These are phyloP conservation scores for Mucor piriformis DNA, from an alignment of 371 early-diverging fungal species.

Conservation along the genomic window DNA sequence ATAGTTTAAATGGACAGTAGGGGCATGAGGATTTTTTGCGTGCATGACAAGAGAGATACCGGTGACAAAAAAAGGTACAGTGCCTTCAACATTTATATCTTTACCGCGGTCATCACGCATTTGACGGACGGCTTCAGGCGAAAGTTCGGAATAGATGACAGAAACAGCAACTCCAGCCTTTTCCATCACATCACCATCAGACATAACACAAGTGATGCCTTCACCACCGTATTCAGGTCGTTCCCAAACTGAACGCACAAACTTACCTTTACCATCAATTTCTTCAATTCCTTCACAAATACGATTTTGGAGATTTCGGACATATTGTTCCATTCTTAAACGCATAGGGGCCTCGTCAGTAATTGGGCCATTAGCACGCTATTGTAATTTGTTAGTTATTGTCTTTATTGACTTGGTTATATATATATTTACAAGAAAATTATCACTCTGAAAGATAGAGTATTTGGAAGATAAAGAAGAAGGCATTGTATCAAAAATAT, in stretches of 20 bases:
- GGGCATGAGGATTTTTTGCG: slow-evolving; percentile 93
- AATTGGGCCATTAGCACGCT: slow-evolving; percentile 28
- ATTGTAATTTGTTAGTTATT: neutral
- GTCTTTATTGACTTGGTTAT: neutral
- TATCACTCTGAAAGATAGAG: slow-evolving; percentile 26
- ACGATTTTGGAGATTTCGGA: slow-evolving; percentile 75
- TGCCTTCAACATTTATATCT: slow-evolving; percentile 49
- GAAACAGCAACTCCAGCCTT: slow-evolving; percentile 94
- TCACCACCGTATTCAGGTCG: slow-evolving; percentile 84
- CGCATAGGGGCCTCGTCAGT: slow-evolving; percentile 67
- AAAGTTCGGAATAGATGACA: slow-evolving; percentile 76
- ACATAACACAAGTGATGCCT: slow-evolving; percentile 91
- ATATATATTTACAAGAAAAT: slow-evolving; percentile 14
- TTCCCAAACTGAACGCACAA: slow-evolving; percentile 78
- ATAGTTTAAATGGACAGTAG: slow-evolving; percentile 96
- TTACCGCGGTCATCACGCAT: slow-evolving; percentile 78
- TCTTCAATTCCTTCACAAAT: slow-evolving; percentile 62
- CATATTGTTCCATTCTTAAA: slow-evolving; percentile 79
- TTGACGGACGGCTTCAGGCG: slow-evolving; percentile 73
- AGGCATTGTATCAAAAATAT: slow-evolving; percentile 6
- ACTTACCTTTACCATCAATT: slow-evolving; percentile 68
- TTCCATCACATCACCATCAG: slow-evolving; percentile 90
- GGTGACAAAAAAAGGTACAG: slow-evolving; percentile 81
- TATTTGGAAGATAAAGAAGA: slow-evolving; percentile 28
- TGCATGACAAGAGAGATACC: slow-evolving; percentile 94